Evolutionary conservation across 164 flowering plant genomes (phyloP).

Genomic region (Vitis rupestris): DNA sequence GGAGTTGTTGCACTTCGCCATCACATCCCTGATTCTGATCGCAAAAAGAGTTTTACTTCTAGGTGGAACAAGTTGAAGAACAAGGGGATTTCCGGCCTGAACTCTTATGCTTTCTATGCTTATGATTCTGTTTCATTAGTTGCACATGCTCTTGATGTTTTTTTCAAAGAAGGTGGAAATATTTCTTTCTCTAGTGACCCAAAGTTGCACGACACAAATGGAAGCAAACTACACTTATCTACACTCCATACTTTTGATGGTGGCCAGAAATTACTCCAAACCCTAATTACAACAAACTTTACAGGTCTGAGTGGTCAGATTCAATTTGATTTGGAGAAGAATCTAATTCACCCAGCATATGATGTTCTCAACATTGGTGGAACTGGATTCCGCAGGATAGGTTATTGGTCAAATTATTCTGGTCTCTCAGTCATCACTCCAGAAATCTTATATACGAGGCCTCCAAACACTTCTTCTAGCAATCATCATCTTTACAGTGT

Average conservation of each 20-base stretch:
- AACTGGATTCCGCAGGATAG: conserved; percentile 51
- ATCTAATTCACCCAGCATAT: conserved; percentile 57
- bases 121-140: conserved; percentile 89
- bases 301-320: conserved; percentile 69
- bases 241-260: conserved; percentile 53
- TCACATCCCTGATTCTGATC: conserved; percentile 63
- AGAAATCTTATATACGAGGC: conserved; percentile 54
- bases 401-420: conserved; percentile 88
- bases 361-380: conserved; percentile 73
- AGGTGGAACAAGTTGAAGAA: conserved; percentile 46
- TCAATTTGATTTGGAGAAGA: conserved; percentile 57
- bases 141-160: conserved; percentile 70
- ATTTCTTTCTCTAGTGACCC: conserved; percentile 62
- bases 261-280: conserved; percentile 55
- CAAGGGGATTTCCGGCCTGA: conserved; percentile 33
- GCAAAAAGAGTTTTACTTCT: conserved; percentile 44
- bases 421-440: conserved; percentile 70
- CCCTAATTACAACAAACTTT: conserved; percentile 44
- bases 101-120: conserved; percentile 73
- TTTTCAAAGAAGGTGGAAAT: conserved; percentile 52
- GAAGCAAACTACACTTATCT: conserved; percentile 42
- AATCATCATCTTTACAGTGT: conserved; percentile 55
- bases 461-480: conserved; percentile 46
- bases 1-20: conserved; percentile 85
- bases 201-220: conserved; percentile 37